phyloP scores from a whole-genome alignment of 2,329 filamentous ascomycete species.

The Shiraia bambusicola region DNA sequence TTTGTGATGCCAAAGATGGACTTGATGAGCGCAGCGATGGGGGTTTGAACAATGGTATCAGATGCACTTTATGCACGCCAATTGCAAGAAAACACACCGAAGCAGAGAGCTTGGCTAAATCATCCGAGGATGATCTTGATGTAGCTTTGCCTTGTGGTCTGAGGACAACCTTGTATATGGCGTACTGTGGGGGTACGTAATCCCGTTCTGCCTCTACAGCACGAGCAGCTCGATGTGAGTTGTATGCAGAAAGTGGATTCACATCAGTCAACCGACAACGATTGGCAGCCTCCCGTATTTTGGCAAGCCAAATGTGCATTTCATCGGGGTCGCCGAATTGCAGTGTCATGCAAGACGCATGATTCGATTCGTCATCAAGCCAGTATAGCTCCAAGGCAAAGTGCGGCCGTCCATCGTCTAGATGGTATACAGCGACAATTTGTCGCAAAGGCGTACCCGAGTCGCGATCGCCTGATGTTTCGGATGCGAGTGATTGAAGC shows the following conservation, averaged over 20 bases:
- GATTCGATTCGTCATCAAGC: slow-evolving; percentile 64
- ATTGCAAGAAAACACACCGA: slow-evolving; percentile 69
- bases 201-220: slow-evolving; percentile 66
- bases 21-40: slow-evolving; percentile 56
- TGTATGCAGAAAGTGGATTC: slow-evolving; percentile 57
- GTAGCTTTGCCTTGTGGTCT: slow-evolving; percentile 59
- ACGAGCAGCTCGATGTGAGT: slow-evolving; percentile 63
- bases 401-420: slow-evolving; percentile 67
- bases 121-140: slow-evolving; percentile 63
- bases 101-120: slow-evolving; percentile 64
- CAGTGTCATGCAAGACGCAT: slow-evolving; percentile 63
- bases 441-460: slow-evolving; percentile 63
- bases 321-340: slow-evolving; percentile 66
- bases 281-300: slow-evolving; percentile 61
- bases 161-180: slow-evolving; percentile 69
- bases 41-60: slow-evolving; percentile 65
- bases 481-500: slow-evolving; percentile 54
- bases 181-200: slow-evolving; percentile 67
- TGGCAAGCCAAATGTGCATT: slow-evolving; percentile 64
- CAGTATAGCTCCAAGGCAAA: slow-evolving; percentile 69
- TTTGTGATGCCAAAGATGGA: slow-evolving; percentile 54
- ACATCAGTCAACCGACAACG: slow-evolving; percentile 55
- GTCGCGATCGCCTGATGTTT: slow-evolving; percentile 56
- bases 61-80: slow-evolving; percentile 68
- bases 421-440: slow-evolving; percentile 66